Conservation (phyloP, 345 rosid genomes). For the Hevea brasiliensis region DNA sequence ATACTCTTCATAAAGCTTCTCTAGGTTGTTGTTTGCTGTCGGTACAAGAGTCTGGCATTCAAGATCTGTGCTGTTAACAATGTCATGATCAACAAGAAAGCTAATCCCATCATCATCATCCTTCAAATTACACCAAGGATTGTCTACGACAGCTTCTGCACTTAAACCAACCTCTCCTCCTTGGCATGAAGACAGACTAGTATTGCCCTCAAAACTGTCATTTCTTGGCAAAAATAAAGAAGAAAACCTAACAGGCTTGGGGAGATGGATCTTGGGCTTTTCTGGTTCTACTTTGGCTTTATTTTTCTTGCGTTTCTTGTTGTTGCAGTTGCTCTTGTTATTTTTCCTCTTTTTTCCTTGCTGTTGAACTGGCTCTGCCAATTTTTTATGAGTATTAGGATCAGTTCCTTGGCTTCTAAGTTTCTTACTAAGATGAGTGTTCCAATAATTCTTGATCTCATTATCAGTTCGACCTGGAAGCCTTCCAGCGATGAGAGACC, state of each 20-base stretch:
- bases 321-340: background rate
- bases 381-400: constrained; percentile 38
- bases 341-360: constrained; percentile 2
- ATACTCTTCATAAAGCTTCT: constrained; percentile 50
- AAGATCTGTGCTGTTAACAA: constrained; percentile 28
- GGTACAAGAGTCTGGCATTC: constrained; percentile 28
- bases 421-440: constrained; percentile 50
- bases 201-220: constrained; percentile 32
- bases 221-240: constrained; percentile 32
- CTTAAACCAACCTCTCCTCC: constrained; percentile 16
- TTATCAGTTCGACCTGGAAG: constrained; percentile 74
- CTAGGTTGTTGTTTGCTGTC: constrained; percentile 15
- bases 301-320: constrained; percentile 13
- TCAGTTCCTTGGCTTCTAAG: constrained; percentile 35
- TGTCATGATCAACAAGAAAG: constrained; percentile 21
- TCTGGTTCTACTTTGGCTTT: constrained; percentile 6
- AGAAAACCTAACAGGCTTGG: constrained; percentile 44
- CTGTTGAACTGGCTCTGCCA: constrained; percentile 10
- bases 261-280: constrained; percentile 47
- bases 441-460: constrained; percentile 72
- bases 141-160: constrained; percentile 4
- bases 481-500: constrained; percentile 66
- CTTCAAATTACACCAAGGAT: constrained; percentile 11
- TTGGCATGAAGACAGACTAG: constrained; percentile 14
- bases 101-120: constrained; percentile 14